Base-by-base conservation (phyloP, 495 filamentous ascomycete genomes). In the Penicillium longicatenatum region DNA sequence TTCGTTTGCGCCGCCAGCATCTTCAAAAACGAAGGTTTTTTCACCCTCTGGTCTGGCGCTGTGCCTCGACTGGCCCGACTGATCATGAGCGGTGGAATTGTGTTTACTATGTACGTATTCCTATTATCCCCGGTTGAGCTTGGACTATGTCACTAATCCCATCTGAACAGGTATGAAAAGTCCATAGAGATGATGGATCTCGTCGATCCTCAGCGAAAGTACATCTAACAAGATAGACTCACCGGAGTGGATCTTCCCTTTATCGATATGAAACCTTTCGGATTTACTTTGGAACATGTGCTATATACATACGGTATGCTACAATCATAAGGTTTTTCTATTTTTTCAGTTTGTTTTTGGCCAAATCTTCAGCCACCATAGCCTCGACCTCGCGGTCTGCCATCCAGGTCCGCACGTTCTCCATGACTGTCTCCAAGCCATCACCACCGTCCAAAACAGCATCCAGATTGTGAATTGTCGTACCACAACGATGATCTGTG, bases 1-100 rank as follows among this genome's bases (percentile, higher is more conserved):
- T 86, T 97, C 63, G 81, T 86, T 35, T 98, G 94, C 70, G 94
- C 89, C 2, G 81, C 83, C 17, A 77, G 86, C 54, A 94, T 98
- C 60, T 87, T 92, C 66, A 90, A 84, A 70, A 88, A 97, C 53
- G 94, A 98, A 74, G 93, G 94, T 7, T 35, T 97, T 21, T 69
- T 92, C 41, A 95, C 92, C 10, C 90, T 98, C 59, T 98, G 94
- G 94, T 92, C 89, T 56, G 94, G 94, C 19, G 93, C 95, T 21
- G 65, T 97, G 59, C 94, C 94, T 2, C 74, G 94, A 49, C 72
- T 98, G 64, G 92, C 85, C 19, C 77, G 94, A 54, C 70, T 98
- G 59, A 89, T 97, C 58, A 52, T 93, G 77, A 96, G 92, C 67
- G 94, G 94, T 50, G 94, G 94, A 19, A 96, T 98, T 67, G 95